Evolutionary conservation across 2,329 filamentous ascomycete genomes (phyloP).

Genomic region (Pochonia chlamydosporia): DNA sequence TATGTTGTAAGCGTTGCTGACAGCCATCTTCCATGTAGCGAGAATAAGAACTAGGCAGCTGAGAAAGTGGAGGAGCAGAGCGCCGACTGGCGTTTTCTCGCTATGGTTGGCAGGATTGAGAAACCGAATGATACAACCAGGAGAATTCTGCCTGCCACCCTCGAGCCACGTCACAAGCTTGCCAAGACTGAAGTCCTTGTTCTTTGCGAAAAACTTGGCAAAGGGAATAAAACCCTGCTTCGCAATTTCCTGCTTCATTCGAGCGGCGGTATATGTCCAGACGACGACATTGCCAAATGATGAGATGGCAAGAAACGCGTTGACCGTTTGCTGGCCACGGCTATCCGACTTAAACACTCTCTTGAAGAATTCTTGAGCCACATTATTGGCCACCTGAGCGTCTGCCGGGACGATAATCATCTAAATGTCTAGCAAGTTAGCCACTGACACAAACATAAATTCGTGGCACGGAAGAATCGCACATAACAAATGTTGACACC

Average conservation of each 20-base stretch:
- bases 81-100: conserved; percentile 31
- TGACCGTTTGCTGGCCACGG: conserved; percentile 31
- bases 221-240: conserved; percentile 51
- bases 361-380: conserved; percentile 30
- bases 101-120: conserved; percentile 27
- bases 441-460: background rate
- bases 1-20: conserved; percentile 22
- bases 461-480: conserved; percentile 8
- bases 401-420: conserved; percentile 31
- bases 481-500: conserved; percentile 32
- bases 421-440: conserved; percentile 18
- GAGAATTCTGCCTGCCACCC: background rate
- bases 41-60: conserved; percentile 29
- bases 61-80: conserved; percentile 26
- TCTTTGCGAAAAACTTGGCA: conserved; percentile 40
- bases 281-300: conserved; percentile 51
- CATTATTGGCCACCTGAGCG: conserved; percentile 12
- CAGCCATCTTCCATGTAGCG: conserved; percentile 22
- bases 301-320: conserved; percentile 46
- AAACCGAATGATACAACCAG: conserved; percentile 20
- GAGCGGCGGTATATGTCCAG: conserved; percentile 49
- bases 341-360: conserved; percentile 1
- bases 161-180: conserved; percentile 25
- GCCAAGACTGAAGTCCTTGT: conserved; percentile 27
- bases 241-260: conserved; percentile 55